Base-by-base conservation (phyloP, 2,329 filamentous ascomycete genomes). In the Sarocladium brachiariae region DNA sequence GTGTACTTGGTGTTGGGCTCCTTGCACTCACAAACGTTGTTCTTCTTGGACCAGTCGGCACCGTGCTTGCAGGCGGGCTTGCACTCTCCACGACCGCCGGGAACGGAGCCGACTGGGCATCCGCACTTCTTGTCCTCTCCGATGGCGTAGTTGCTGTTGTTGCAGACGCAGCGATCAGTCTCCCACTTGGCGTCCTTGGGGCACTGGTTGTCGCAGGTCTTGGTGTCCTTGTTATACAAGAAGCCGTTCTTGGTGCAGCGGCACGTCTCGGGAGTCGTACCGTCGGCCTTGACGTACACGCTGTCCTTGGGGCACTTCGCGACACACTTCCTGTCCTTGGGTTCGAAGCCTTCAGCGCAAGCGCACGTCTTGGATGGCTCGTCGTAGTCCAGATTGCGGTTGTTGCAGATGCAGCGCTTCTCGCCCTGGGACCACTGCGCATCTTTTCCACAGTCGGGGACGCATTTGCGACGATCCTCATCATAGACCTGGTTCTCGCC, bases 221-320 rank as follows among this genome's bases (percentile, higher is more conserved):
- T 45, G 13, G 11, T 45, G 13, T 27, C 39, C 10, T n/a, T 27
- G 39, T 45, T 19, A 11, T 30, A 45, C 6, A 23, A 13, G 23
- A 7, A 30, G 39, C 24, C 39, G 16, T 27, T n/a, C 23, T 30
- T 25, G 23, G 21, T 45, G 24, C 39, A 45, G 21, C 10, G 21
- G 24, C 39, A 45, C 4, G 39, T 45, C 11, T n/a, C 39, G 5
- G 23, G 21, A 11, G 39, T 45, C 10, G 25, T 23, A 23, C 39
- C 39, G 16, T 27, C 39, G 30, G 39, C 39, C 39, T 45, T 30
- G 39, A 45, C 39, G 23, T 45, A 45, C 13, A 27, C 24, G 11
- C 6, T 10, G 24, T 45, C 14, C 8, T 11, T 4, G 4, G 39
- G 39, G 39, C 39, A 45, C 8, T 11, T 45, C 4, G 39, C 21